Evolutionary conservation across 2,329 filamentous ascomycete species (phyloP).

Genomic region (Penicillium sp.): DNA sequence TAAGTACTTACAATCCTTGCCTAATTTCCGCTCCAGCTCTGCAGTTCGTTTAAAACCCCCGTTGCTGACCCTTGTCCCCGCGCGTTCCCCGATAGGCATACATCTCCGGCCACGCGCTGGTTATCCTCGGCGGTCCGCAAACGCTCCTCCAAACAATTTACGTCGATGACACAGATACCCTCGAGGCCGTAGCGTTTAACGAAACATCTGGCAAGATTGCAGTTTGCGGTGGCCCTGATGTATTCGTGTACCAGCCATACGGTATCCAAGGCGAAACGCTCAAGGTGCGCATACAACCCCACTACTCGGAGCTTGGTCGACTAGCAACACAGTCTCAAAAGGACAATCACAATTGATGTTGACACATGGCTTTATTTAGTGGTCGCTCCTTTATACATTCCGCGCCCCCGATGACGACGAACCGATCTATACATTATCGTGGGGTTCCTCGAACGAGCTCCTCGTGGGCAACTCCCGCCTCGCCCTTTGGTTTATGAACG

Average conservation of each 20-base stretch:
- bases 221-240: slow-evolving; percentile 63
- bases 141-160: slow-evolving; percentile 87
- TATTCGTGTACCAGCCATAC: slow-evolving; percentile 78
- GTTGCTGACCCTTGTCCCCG: slow-evolving; percentile 15
- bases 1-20: slow-evolving; percentile 44
- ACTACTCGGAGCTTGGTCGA: slow-evolving; percentile 15
- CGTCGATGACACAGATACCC: slow-evolving; percentile 67
- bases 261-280: slow-evolving; percentile 68
- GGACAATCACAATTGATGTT: not conserved
- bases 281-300: slow-evolving; percentile 58
- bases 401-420: slow-evolving; percentile 47
- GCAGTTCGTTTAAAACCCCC: not conserved
- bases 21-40: not conserved
- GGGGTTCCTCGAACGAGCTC: slow-evolving; percentile 83
- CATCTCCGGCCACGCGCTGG: slow-evolving; percentile 82
- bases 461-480: slow-evolving; percentile 71
- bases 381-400: slow-evolving; percentile 58
- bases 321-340: not conserved
- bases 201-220: slow-evolving; percentile 83
- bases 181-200: slow-evolving; percentile 79
- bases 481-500: slow-evolving; percentile 64
- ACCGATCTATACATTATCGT: slow-evolving; percentile 66
- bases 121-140: slow-evolving; percentile 73
- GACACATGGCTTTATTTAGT: slow-evolving; percentile 38
- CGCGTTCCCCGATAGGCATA: slow-evolving; percentile 62